Base-by-base conservation (phyloP, 1,139 yeast species). In the Zygosaccharomyces sapae region DNA sequence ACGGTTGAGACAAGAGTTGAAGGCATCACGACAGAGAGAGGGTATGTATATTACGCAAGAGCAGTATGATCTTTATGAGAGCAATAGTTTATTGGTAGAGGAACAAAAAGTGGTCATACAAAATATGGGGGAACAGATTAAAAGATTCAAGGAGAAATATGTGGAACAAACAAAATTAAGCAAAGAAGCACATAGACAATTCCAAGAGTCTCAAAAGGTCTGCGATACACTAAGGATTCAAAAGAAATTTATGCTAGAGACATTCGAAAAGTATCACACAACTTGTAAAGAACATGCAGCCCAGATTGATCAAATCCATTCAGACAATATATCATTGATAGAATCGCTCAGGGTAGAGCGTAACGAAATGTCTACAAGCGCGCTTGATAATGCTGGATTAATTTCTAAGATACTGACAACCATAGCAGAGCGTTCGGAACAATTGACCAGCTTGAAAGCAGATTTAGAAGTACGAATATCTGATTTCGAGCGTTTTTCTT, bases 41-140 rank as follows among this genome's bases (percentile, higher is more conserved):
- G 90, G 90, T 2, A 75, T 83, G n/a, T 83, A 75, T 60, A 66
- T 83, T 55, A 76, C 83, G 33, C 81, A 36, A 8, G 76, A 74
- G 6, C 77, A 76, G 46, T 55, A 49, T 27, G 60, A 58, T 25
- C 41, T 51, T 7, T 70, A 68, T 51, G 78, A 74, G 58, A 75
- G 75, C 58, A 69, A 75, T 43, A 64, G 69, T 38, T 68, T 73
- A 7, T 63, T 69, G 45, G 66, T 73, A 5, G 75, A 70, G 16
- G 81, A 77, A 41, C 79, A 74, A 55, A 71, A 73, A 46, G 63
- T 74, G 9, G 70, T 71, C 50, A 67, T 76, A 18, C 70, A 68
- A 25, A 70, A 71, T 5, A 59, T 76, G 45, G 79, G 76, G 44
- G 69, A 68, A 30, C 79, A 75, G 55, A 62, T 75, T 38, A 68